These are phyloP conservation scores for Clarireedia sp. DNA, from an alignment of 2,329 filamentous ascomycete species.

Conservation along the genomic window DNA sequence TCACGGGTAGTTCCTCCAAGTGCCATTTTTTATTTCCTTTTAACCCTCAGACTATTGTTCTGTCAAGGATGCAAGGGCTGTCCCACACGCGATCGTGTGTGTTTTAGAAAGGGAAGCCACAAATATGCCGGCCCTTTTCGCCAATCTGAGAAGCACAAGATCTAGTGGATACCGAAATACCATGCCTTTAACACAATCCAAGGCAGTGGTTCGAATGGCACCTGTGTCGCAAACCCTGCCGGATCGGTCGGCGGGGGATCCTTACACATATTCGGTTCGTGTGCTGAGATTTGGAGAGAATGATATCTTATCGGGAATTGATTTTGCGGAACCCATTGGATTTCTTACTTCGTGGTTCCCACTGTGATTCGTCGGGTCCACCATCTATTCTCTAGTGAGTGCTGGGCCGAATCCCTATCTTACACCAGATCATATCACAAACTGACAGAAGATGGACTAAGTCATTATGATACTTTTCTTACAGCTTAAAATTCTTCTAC, in stretches of 20 bases:
- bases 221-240: not conserved
- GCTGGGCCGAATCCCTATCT: too few species aligned
- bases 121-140: not conserved
- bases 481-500: too few species aligned
- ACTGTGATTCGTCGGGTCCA: too few species aligned
- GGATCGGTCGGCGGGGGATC: not conserved
- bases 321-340: too few species aligned
- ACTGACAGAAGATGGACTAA: too few species aligned
- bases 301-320: too few species aligned
- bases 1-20: constrained; percentile 3
- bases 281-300: too few species aligned
- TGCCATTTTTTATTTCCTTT: not conserved
- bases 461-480: too few species aligned
- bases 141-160: not conserved
- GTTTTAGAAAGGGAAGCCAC: constrained; percentile 1
- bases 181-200: not conserved
- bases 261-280: not conserved
- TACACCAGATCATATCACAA: too few species aligned
- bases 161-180: not conserved
- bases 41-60: not conserved
- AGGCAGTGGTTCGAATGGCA: not conserved
- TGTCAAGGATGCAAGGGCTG: constrained; percentile 1
- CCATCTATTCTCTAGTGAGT: too few species aligned
- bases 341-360: too few species aligned
- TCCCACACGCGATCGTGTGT: not conserved